phyloP scores from a whole-genome alignment of 2,329 filamentous ascomycete species.

The Diaporthe citrichinensis region DNA sequence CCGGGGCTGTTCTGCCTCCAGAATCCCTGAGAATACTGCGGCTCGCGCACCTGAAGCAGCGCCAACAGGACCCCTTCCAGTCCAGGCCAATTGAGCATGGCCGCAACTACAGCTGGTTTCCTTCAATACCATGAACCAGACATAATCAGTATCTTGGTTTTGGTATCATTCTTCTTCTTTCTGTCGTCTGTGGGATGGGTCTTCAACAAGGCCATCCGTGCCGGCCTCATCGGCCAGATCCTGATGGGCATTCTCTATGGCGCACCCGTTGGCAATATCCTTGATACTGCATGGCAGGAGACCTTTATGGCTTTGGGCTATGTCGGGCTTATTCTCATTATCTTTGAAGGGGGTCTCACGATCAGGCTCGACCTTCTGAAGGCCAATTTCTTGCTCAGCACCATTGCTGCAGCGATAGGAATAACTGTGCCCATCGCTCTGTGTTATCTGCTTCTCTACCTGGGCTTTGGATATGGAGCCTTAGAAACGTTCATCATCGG shows the following conservation, averaged over 20 bases:
- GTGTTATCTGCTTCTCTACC: constrained; percentile 58
- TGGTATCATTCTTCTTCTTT: constrained; percentile 61
- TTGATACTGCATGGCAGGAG: constrained; percentile 58
- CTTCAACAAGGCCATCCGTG: constrained; percentile 56
- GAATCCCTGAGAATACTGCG: neutral
- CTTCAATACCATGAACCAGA: constrained; percentile 56
- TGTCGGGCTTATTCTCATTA: constrained; percentile 63
- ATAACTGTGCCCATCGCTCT: constrained; percentile 62
- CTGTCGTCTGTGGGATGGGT: constrained; percentile 58
- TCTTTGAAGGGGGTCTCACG: constrained; percentile 64
- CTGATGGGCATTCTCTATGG: constrained; percentile 63
- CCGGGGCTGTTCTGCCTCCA: neutral
- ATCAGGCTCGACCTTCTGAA: constrained; percentile 61
- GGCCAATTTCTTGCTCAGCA: constrained; percentile 58
- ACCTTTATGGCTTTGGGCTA: constrained; percentile 63
- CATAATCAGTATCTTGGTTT: constrained; percentile 55
- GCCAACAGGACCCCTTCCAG: neutral
- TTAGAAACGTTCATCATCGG: constrained; percentile 39
- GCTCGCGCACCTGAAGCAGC: neutral
- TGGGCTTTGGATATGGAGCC: constrained; percentile 57
- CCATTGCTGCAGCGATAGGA: constrained; percentile 58
- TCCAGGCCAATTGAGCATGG: neutral
- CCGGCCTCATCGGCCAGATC: constrained; percentile 63
- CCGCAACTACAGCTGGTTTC: constrained; percentile 45
- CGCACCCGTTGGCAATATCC: constrained; percentile 58